These are phyloP conservation scores for Neurospora sublineolata DNA, from an alignment of 495 filamentous ascomycete genomes.

Conservation along the genomic window DNA sequence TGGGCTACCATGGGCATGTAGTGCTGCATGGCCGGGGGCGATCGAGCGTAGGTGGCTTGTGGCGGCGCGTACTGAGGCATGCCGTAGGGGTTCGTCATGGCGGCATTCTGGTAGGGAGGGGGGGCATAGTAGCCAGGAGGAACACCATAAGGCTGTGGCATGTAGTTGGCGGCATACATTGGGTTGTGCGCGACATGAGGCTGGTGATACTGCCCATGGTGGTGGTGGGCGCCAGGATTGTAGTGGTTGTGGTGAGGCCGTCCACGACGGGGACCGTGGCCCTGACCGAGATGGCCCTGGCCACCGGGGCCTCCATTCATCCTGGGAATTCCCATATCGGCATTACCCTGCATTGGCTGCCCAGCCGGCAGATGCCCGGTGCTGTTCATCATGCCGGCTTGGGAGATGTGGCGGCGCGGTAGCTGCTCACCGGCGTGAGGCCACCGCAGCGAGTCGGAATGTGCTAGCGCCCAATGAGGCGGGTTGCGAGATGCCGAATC, in stretches of 20 bases:
- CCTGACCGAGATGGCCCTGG: conserved; percentile 1
- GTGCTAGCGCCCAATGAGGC: not conserved
- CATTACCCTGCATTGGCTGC: conserved; percentile 40
- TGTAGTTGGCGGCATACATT: conserved; percentile 31
- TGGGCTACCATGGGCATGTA: conserved; percentile 31
- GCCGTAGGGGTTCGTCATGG: conserved; percentile 14
- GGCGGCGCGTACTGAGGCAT: conserved; percentile 22
- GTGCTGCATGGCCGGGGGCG: conserved; percentile 32
- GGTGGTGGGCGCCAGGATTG: conserved; percentile 21
- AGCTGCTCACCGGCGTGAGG: conserved; percentile 37
- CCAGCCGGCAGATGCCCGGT: conserved; percentile 52
- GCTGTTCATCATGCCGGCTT: conserved; percentile 51
- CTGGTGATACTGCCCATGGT: conserved; percentile 21
- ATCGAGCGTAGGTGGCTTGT: conserved; percentile 19
- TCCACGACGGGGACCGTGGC: conserved; percentile 8
- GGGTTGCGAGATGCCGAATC: not conserved
- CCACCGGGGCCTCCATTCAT: conserved; percentile 16
- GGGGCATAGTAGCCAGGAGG: conserved; percentile 24
- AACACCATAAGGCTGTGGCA: conserved; percentile 17
- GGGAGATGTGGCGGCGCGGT: conserved; percentile 33
- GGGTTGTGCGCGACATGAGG: conserved; percentile 20
- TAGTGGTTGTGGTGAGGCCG: conserved; percentile 32
- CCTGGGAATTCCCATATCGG: conserved; percentile 28
- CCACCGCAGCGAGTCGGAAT: conserved; percentile 20
- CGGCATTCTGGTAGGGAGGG: conserved; percentile 25